These are phyloP conservation scores for Cryphonectria radicalis DNA, from an alignment of 2,329 filamentous ascomycete species.

Conservation along the genomic window DNA sequence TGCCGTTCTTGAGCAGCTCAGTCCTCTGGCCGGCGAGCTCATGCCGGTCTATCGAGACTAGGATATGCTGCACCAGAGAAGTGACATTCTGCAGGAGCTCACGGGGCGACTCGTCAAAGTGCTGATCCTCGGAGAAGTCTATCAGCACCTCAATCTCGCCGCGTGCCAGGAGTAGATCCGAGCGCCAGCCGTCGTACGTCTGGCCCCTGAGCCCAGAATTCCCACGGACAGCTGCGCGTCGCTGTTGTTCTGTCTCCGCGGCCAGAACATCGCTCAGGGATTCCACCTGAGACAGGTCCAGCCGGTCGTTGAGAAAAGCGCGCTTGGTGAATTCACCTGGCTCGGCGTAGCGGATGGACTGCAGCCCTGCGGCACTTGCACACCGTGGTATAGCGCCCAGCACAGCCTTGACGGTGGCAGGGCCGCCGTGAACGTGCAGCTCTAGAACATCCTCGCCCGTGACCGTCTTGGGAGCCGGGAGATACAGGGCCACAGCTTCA, in stretches of 20 bases:
- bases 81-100: slow-evolving; percentile 74
- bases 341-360: slow-evolving; percentile 79
- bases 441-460: slow-evolving; percentile 94
- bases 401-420: slow-evolving; percentile 86
- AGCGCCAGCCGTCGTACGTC: slow-evolving; percentile 83
- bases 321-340: slow-evolving; percentile 94
- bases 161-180: slow-evolving; percentile 75
- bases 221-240: slow-evolving; percentile 81
- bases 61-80: slow-evolving; percentile 63
- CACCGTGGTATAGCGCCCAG: slow-evolving; percentile 70
- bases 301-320: slow-evolving; percentile 83
- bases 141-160: slow-evolving; percentile 95
- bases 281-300: slow-evolving; percentile 85
- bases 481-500: slow-evolving; percentile 79
- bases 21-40: slow-evolving; percentile 78
- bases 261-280: slow-evolving; percentile 65
- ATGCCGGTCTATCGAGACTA: slow-evolving; percentile 68
- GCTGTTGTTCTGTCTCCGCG: slow-evolving; percentile 89
- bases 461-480: slow-evolving; percentile 78
- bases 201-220: slow-evolving; percentile 70
- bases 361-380: slow-evolving; percentile 31
- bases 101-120: slow-evolving; percentile 86
- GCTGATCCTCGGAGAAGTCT: slow-evolving; percentile 96
- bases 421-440: slow-evolving; percentile 90
- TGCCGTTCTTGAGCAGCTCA: slow-evolving; percentile 83